Evolutionary conservation across 1,139 yeast species (phyloP).

Genomic region (Kluyveromyces sp.): DNA sequence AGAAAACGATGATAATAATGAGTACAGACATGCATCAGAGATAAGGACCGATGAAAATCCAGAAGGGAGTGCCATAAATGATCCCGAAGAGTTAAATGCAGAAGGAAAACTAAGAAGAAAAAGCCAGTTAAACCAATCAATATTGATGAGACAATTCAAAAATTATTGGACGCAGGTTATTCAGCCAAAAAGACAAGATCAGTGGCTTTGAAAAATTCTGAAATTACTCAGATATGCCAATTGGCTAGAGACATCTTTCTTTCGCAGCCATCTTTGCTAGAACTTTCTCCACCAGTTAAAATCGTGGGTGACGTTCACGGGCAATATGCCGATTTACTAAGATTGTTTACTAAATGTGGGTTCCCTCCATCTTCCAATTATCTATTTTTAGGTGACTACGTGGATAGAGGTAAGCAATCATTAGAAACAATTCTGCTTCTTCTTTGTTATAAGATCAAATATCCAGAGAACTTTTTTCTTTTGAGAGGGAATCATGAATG

Average conservation of each 20-base stretch:
- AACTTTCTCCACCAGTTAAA: constrained; percentile 90
- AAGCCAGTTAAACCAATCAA: constrained; percentile 42
- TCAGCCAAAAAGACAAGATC: constrained; percentile 86
- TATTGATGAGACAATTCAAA: constrained; percentile 82
- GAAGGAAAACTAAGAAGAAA: constrained; percentile 21
- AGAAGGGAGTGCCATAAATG: constrained; percentile 6
- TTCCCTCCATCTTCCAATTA: constrained; percentile 96
- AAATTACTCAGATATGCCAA: constrained; percentile 78
- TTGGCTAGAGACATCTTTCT: constrained; percentile 82
- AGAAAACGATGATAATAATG: neutral
- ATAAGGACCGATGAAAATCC: constrained; percentile 4
- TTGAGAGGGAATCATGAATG: constrained; percentile 95
- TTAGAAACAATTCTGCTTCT: constrained; percentile 80
- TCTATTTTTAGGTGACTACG: constrained; percentile 89
- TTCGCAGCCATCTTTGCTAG: constrained; percentile 81
- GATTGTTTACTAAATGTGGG: constrained; percentile 92
- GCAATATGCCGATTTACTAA: constrained; percentile 82
- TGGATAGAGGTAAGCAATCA: constrained; percentile 92
- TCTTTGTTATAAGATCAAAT: constrained; percentile 86
- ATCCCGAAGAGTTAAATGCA: constrained; percentile 11
- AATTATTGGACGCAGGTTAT: constrained; percentile 90
- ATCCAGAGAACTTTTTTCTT: constrained; percentile 90
- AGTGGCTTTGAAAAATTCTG: constrained; percentile 80
- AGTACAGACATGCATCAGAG: neutral
- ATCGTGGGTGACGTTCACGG: constrained; percentile 98